A percentile compares a stretch with the other conserved stretches of the same genome.
phyloP scores from a whole-genome alignment of 2,329 filamentous ascomycete genomes.

The Calonectria fujianensis region DNA sequence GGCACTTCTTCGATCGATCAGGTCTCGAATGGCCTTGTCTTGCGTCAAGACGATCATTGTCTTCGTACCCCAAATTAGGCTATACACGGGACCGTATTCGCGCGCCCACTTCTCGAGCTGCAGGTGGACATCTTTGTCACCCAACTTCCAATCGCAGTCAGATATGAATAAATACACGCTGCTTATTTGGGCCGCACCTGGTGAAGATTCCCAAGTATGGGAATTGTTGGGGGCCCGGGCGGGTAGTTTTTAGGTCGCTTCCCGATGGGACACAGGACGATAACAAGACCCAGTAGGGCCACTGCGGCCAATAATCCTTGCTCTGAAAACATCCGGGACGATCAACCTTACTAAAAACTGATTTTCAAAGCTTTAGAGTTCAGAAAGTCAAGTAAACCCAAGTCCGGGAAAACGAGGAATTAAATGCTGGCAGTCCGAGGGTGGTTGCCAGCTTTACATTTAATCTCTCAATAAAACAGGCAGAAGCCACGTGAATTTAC shows the following conservation, averaged over 20 bases:
- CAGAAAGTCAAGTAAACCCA: not conserved
- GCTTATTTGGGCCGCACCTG: not conserved
- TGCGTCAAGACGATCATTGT: not conserved
- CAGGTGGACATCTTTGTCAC: not conserved
- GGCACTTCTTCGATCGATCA: not conserved
- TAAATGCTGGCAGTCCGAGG: not conserved
- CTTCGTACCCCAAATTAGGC: constrained; percentile 5
- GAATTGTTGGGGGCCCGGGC: constrained; percentile 3
- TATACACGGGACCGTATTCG: constrained; percentile 6
- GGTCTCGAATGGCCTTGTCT: not conserved
- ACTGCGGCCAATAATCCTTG: not conserved
- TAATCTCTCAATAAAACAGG: not conserved
- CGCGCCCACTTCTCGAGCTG: constrained; percentile 3
- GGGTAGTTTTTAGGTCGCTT: constrained; percentile 14
- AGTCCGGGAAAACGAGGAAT: too few species aligned
- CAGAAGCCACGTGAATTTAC: not conserved
- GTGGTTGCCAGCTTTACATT: not conserved
- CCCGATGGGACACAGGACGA: not conserved
- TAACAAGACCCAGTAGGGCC: not conserved
- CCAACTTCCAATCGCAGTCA: not conserved
- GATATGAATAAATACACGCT: not conserved
- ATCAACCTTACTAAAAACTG: too few species aligned
- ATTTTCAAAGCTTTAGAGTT: not conserved
- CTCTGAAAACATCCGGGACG: not conserved
- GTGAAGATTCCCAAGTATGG: constrained; percentile 12